These are phyloP conservation scores for Lactifluus hygrophoroides DNA, from an alignment of 768 basidiomycete species.

Conservation along the genomic window DNA sequence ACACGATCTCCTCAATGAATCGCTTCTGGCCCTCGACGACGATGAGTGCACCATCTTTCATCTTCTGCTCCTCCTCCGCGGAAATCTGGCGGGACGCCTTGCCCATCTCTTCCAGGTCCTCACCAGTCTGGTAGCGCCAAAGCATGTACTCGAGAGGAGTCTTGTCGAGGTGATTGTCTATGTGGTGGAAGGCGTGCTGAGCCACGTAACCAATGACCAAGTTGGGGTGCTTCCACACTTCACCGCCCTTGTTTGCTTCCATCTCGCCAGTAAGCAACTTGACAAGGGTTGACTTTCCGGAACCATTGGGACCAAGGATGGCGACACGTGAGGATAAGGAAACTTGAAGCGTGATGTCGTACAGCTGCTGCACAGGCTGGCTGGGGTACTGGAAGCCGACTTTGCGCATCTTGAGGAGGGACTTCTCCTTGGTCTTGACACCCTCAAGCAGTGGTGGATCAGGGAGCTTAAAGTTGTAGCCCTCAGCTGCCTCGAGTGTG, in stretches of 20 bases:
- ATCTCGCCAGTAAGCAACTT: conserved; percentile 94
- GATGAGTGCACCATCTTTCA: conserved; percentile 88
- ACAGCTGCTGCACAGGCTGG: conserved; percentile 78
- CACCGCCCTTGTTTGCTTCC: conserved; percentile 94
- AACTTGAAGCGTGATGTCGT: conserved; percentile 93
- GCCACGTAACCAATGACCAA: conserved; percentile 99
- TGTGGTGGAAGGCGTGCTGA: conserved; percentile 99
- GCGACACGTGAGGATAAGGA: conserved; percentile 98
- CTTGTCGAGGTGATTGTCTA: conserved; percentile 97
- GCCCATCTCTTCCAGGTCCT: conserved; percentile 93
- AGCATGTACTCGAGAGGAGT: conserved; percentile 98
- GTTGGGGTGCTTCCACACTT: conserved; percentile 99
- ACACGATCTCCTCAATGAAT: conserved; percentile 81
- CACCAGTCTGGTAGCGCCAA: conserved; percentile 99
- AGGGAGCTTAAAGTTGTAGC: conserved; percentile 98
- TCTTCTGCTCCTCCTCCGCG: conserved; percentile 86
- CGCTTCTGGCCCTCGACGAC: conserved; percentile 93
- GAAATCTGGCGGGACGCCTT: conserved; percentile 85
- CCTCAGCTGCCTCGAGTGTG: conserved; percentile 89
- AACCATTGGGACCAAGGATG: conserved; percentile 97
- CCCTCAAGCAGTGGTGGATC: conserved; percentile 95
- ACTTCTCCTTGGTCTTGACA: conserved; percentile 99
- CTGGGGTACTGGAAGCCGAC: conserved; percentile 96
- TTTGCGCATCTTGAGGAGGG: conserved; percentile 92
- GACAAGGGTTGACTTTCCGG: conserved; percentile 96